A percentile compares a stretch with the other conserved stretches of the same genome.
Conservation (phyloP, 495 filamentous ascomycete genomes). For the Massariosphaeria phaeospora region DNA sequence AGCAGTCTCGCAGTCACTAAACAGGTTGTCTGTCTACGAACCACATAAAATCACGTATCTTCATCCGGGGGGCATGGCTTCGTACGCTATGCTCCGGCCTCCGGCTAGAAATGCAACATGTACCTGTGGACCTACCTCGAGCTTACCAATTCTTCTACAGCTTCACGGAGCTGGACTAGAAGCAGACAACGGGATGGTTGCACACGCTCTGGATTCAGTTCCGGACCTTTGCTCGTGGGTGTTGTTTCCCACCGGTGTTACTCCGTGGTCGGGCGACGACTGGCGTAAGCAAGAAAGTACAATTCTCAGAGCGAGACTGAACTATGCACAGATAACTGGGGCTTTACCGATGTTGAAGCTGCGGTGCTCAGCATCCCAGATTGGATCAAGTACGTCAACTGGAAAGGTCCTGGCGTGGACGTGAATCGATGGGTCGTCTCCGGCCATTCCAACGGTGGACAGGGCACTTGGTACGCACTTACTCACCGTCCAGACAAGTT, state of each 20-base stretch:
- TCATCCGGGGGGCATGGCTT: slow-evolving; percentile 54
- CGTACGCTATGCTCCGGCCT: slow-evolving; percentile 56
- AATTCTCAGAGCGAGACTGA: slow-evolving; percentile 12
- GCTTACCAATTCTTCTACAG: slow-evolving; percentile 45
- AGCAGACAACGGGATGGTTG: slow-evolving; percentile 45
- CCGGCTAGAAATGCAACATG: slow-evolving; percentile 47
- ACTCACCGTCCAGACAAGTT: slow-evolving; percentile 57
- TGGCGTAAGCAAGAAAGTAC: slow-evolving; percentile 48
- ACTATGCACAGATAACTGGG: slow-evolving; percentile 49
- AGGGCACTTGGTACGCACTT: slow-evolving; percentile 55
- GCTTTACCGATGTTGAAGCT: slow-evolving; percentile 53
- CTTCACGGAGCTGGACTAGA: slow-evolving; percentile 58
- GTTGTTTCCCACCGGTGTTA: slow-evolving; percentile 56
- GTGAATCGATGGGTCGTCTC: slow-evolving; percentile 50
- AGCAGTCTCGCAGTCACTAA: slow-evolving; percentile 19
- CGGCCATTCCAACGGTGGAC: slow-evolving; percentile 58
- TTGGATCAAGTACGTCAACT: slow-evolving; percentile 49
- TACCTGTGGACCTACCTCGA: not conserved
- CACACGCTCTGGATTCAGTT: slow-evolving; percentile 47
- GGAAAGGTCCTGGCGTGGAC: slow-evolving; percentile 47
- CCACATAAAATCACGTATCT: slow-evolving; percentile 55
- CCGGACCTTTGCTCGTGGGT: slow-evolving; percentile 54
- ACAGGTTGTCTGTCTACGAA: slow-evolving; percentile 36
- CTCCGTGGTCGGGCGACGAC: slow-evolving; percentile 59
- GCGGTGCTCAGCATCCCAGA: slow-evolving; percentile 47